phyloP scores from a whole-genome alignment of 2,329 filamentous ascomycete species.

The Aspergillus ustus region DNA sequence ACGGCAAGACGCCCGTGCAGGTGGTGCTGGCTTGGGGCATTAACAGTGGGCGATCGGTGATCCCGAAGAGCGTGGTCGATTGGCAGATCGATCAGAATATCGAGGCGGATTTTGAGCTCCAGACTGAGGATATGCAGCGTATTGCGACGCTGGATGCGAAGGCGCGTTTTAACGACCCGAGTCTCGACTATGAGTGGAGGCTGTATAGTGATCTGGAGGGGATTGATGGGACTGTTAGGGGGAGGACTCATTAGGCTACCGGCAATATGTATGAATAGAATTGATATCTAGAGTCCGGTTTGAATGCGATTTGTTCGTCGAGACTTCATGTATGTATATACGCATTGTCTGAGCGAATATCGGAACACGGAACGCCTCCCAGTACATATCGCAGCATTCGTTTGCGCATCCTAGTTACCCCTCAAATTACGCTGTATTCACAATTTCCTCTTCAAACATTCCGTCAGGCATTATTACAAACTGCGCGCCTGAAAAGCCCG shows the following conservation, averaged over 20 bases:
- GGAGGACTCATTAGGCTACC: constrained; percentile 19
- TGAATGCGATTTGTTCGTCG: too few relatives aligned
- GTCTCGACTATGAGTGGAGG: constrained; percentile 31
- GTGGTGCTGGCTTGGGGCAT: constrained; percentile 42
- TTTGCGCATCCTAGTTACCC: too few relatives aligned
- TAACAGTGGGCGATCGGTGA: constrained; percentile 27
- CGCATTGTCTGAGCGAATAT: too few relatives aligned
- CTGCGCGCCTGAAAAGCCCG: too few relatives aligned
- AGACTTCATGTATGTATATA: too few relatives aligned
- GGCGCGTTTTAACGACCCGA: constrained; percentile 60
- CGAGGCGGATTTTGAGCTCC: constrained; percentile 26
- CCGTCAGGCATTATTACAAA: too few relatives aligned
- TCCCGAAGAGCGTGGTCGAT: constrained; percentile 29
- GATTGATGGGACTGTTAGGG: constrained; percentile 19
- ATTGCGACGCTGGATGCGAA: constrained; percentile 53
- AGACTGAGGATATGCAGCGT: constrained; percentile 24
- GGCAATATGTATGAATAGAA: too few relatives aligned
- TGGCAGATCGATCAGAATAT: constrained; percentile 33
- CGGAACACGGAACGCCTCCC: too few relatives aligned
- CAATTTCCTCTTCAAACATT: too few relatives aligned
- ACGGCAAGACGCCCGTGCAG: constrained; percentile 57
- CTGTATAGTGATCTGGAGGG: constrained; percentile 26
- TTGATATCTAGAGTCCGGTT: too few relatives aligned
- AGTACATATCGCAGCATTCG: too few relatives aligned
- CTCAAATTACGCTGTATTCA: too few relatives aligned